These are phyloP conservation scores for Oryza longistaminata DNA, from an alignment of 176 grass and related monocot genomes.

Conservation along the genomic window DNA sequence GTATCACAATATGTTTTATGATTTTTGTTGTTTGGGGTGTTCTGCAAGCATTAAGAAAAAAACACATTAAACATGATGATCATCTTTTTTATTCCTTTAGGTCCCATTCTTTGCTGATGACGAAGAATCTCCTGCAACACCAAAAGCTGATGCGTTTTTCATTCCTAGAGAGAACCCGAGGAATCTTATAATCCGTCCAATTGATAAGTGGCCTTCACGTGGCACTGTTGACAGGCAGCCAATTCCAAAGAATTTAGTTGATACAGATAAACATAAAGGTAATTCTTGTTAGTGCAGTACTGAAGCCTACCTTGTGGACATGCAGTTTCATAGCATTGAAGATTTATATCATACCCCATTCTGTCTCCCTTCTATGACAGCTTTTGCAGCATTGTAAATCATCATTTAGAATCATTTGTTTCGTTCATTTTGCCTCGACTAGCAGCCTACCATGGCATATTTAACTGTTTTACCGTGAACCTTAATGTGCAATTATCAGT, in stretches of 20 bases:
- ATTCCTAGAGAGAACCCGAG: constrained; percentile 96
- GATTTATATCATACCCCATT: background rate
- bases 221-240: constrained; percentile 32
- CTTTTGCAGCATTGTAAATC: background rate
- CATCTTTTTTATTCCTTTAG: constrained; percentile 40
- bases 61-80: background rate
- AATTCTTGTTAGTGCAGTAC: constrained; percentile 20
- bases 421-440: constrained; percentile 11
- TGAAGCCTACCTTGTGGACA: background rate
- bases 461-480: constrained; percentile 1
- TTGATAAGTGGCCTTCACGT: constrained; percentile 72
- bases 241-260: constrained; percentile 43
- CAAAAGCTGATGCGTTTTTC: constrained; percentile 92
- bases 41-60: constrained; percentile 5
- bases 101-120: constrained; percentile 80
- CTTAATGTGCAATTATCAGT: background rate
- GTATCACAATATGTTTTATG: constrained; percentile 8
- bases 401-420: background rate
- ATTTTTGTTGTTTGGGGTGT: background rate
- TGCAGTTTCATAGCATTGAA: background rate
- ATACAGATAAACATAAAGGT: constrained; percentile 55
- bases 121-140: constrained; percentile 69
- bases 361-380: background rate
- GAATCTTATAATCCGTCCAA: constrained; percentile 77
- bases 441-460: background rate